These are phyloP conservation scores for Zygosaccharomyces siamensis DNA, from an alignment of 805 yeast genomes.

Conservation along the genomic window DNA sequence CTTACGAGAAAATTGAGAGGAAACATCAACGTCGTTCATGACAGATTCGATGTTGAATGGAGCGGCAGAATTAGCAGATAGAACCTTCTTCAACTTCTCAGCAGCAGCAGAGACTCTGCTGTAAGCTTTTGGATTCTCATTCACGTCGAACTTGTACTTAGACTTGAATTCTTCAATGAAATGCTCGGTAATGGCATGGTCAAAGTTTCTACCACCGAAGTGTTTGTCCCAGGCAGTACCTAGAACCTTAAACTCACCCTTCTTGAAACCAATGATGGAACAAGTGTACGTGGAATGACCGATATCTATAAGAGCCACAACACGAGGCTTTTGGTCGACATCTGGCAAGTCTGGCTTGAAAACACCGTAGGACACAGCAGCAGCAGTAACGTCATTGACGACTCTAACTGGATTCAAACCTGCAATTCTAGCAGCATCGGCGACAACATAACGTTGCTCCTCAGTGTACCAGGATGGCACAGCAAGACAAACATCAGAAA, in stretches of 20 bases:
- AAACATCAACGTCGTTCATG: conserved; percentile 95
- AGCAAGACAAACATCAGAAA: conserved; percentile 85
- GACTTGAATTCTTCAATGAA: conserved; percentile 87
- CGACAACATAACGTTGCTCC: conserved; percentile 91
- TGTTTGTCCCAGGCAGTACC: conserved; percentile 92
- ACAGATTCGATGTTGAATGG: conserved; percentile 94
- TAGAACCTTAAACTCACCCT: conserved; percentile 90
- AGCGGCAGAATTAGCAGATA: conserved; percentile 92
- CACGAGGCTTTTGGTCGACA: conserved; percentile 68
- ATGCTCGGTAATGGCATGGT: conserved; percentile 88
- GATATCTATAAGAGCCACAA: conserved; percentile 89
- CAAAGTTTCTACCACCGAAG: conserved; percentile 98
- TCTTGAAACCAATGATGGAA: conserved; percentile 83
- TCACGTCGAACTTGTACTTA: conserved; percentile 90
- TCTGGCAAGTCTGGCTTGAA: conserved; percentile 96
- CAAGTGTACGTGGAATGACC: conserved; percentile 96
- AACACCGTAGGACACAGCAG: conserved; percentile 98
- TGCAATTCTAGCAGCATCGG: conserved; percentile 93
- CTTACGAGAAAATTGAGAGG: conserved; percentile 82
- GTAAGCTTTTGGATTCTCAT: conserved; percentile 90
- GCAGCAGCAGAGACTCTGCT: conserved; percentile 87
- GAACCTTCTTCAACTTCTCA: conserved; percentile 90
- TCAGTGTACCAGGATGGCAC: conserved; percentile 98
- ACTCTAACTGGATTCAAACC: conserved; percentile 97
- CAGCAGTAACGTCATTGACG: conserved; percentile 96